Evolutionary conservation across 768 basidiomycete genomes (phyloP).

Genomic region (Pleurotus giganteus): DNA sequence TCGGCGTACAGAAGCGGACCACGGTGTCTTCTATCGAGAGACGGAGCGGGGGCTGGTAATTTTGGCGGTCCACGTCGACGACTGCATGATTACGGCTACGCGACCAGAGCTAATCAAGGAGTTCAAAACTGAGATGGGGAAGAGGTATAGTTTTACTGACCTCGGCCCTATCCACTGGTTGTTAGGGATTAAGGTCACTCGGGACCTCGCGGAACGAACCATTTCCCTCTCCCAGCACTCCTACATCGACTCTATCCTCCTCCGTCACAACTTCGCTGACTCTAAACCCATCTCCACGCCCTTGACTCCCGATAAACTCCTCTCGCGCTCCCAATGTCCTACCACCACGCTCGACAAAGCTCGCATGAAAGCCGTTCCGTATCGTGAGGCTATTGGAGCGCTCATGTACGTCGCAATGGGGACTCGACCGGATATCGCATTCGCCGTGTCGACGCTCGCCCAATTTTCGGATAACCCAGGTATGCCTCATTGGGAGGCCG

Average conservation of each 20-base stretch:
- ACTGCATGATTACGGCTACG: constrained; percentile 19
- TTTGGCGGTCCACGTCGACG: constrained; percentile 25
- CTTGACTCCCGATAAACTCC: constrained; percentile 12
- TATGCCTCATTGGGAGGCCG: constrained; percentile 33
- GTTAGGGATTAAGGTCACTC: constrained; percentile 28
- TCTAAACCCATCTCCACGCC: constrained; percentile 16
- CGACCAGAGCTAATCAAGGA: constrained; percentile 9
- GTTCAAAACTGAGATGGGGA: constrained; percentile 15
- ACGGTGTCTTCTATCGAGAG: constrained; percentile 21
- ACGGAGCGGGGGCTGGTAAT: constrained; percentile 16
- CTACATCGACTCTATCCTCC: constrained; percentile 27
- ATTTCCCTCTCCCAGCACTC: constrained; percentile 28
- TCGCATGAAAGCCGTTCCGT: constrained; percentile 19
- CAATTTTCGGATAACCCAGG: constrained; percentile 31
- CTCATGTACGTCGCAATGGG: constrained; percentile 26
- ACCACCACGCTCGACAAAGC: constrained; percentile 12
- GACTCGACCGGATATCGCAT: constrained; percentile 31
- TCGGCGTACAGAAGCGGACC: constrained; percentile 16
- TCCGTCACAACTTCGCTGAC: constrained; percentile 18
- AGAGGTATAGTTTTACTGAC: constrained; percentile 14
- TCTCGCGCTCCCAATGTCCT: constrained; percentile 11
- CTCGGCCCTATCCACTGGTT: constrained; percentile 21
- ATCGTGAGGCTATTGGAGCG: constrained; percentile 21
- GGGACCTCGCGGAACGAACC: constrained; percentile 19
- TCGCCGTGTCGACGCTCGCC: constrained; percentile 25